Conservation (phyloP, 164 flowering plant species). For the Cinnamomum chago region DNA sequence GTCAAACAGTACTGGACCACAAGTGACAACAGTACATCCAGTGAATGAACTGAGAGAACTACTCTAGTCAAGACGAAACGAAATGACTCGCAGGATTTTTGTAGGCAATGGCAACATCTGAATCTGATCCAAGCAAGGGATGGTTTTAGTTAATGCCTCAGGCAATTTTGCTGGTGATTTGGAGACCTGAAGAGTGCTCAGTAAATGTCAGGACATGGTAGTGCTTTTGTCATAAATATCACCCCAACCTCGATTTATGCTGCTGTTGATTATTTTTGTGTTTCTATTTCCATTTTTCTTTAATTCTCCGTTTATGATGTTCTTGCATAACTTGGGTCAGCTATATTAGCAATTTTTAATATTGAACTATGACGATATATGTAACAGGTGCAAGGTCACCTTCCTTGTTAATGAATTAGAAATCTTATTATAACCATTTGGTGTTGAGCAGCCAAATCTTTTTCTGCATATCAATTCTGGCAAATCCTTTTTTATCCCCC, state of each 20-base stretch:
- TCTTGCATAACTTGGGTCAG: not conserved
- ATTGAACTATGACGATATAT: too few relatives aligned
- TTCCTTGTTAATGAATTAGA: too few relatives aligned
- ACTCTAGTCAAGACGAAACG: not conserved
- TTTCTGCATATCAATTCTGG: too few relatives aligned
- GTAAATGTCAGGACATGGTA: not conserved
- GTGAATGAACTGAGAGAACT: not conserved
- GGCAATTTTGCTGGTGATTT: not conserved
- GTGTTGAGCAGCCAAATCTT: too few relatives aligned
- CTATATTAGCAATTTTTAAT: too few relatives aligned
- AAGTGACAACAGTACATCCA: not conserved
- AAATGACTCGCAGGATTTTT: not conserved
- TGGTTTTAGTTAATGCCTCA: not conserved
- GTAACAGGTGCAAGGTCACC: too few relatives aligned
- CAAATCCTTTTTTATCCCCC: too few relatives aligned
- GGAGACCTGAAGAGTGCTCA: not conserved
- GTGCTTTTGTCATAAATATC: not conserved
- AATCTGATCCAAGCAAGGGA: too few relatives aligned
- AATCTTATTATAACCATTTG: too few relatives aligned
- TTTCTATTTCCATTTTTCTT: not conserved
- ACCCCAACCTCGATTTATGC: not conserved
- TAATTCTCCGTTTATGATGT: not conserved
- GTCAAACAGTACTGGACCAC: slow-evolving; percentile 76
- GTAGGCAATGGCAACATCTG: not conserved
- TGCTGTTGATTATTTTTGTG: not conserved